Conservation (phyloP, 108 stramenopile species). For the Skeletonema marinoi region DNA sequence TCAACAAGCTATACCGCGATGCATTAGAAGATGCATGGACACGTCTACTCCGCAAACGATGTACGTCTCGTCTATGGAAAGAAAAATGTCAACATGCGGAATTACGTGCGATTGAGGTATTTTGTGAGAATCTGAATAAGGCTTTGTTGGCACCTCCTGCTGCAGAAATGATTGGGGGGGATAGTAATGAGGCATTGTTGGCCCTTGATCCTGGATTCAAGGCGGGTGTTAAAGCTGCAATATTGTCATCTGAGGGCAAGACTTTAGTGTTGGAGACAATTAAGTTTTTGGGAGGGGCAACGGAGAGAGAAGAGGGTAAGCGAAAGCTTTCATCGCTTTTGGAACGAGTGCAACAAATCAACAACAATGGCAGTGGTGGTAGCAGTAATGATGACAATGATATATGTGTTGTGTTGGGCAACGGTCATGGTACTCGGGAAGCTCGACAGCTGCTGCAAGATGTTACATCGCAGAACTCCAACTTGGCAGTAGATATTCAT, state of each 20-base stretch:
- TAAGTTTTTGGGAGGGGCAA: slow-evolving; percentile 34
- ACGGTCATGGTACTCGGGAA: slow-evolving; percentile 70
- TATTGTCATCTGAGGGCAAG: slow-evolving; percentile 45
- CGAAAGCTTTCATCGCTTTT: slow-evolving; percentile 26
- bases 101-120: slow-evolving; percentile 49
- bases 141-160: slow-evolving; percentile 54
- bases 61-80: slow-evolving; percentile 50
- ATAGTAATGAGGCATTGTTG: slow-evolving; percentile 29
- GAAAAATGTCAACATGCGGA: slow-evolving; percentile 45
- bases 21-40: slow-evolving; percentile 62
- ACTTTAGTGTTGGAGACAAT: slow-evolving; percentile 49
- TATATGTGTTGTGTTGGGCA: slow-evolving; percentile 56
- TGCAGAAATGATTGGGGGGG: slow-evolving; percentile 1
- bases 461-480: slow-evolving; percentile 14
- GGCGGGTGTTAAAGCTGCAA: slow-evolving; percentile 62
- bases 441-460: slow-evolving; percentile 49
- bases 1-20: slow-evolving; percentile 33
- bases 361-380: no score
- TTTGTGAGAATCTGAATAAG: slow-evolving; percentile 51
- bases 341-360: slow-evolving; percentile 4
- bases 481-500: slow-evolving; percentile 48
- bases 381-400: neutral
- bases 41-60: slow-evolving; percentile 45
- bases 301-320: slow-evolving; percentile 14
- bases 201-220: slow-evolving; percentile 68